Evolutionary conservation across 352 stramenopile genomes (phyloP).

Genomic region (Pythium phragmiticola): DNA sequence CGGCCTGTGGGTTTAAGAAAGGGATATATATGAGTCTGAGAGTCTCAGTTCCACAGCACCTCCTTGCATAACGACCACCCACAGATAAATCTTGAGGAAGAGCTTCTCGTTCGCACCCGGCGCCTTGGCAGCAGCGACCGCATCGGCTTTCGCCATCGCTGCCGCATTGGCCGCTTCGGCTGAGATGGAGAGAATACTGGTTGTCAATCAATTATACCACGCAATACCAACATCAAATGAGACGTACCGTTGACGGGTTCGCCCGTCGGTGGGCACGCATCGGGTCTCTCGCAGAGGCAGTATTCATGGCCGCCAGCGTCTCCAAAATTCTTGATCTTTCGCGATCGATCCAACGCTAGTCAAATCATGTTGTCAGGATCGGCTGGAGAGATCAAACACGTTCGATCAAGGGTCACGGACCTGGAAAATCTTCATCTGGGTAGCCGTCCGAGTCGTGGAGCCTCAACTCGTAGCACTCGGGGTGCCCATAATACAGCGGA

Average conservation of each 20-base stretch:
- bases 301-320: constrained; percentile 85
- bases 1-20: constrained; percentile 37
- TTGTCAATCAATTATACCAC: background rate
- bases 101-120: constrained; percentile 64
- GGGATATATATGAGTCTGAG: background rate
- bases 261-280: constrained; percentile 74
- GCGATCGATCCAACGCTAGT: constrained; percentile 72
- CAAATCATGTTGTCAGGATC: background rate
- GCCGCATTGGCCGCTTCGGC: constrained; percentile 25
- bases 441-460: constrained; percentile 83
- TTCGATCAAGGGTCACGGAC: constrained; percentile 9
- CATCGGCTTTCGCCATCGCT: constrained; percentile 24
- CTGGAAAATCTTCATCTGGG: constrained; percentile 86
- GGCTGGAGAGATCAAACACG: too few species aligned
- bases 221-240: background rate
- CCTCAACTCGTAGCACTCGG: constrained; percentile 85
- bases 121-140: constrained; percentile 41
- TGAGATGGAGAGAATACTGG: background rate
- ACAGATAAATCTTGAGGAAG: constrained; percentile 90
- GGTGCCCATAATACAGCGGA: constrained; percentile 79
- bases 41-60: background rate
- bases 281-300: constrained; percentile 82
- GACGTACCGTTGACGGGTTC: constrained; percentile 34
- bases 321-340: constrained; percentile 92
- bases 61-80: constrained; percentile 1